A percentile compares a stretch with the other conserved stretches of the same genome.
Evolutionary conservation across 2,329 filamentous ascomycete species (phyloP).

Genomic region (Pseudonectria foliicola): DNA sequence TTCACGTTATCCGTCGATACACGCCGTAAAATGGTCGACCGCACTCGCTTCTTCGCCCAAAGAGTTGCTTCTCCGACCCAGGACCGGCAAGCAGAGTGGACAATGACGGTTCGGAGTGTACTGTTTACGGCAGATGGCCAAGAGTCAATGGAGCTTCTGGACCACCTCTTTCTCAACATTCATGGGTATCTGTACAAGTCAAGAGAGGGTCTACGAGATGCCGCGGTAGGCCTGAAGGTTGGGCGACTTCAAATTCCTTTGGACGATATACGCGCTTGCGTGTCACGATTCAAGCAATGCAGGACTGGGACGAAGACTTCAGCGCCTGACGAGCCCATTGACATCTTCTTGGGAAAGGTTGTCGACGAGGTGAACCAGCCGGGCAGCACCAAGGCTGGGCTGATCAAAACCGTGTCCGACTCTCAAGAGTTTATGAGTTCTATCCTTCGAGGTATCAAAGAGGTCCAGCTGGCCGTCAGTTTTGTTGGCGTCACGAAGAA

Average conservation of each 20-base stretch:
- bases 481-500: slow-evolving; percentile 82
- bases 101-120: slow-evolving; percentile 75
- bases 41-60: slow-evolving; percentile 81
- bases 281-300: slow-evolving; percentile 46
- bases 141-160: slow-evolving; percentile 81
- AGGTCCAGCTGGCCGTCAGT: slow-evolving; percentile 91
- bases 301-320: slow-evolving; percentile 29
- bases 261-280: slow-evolving; percentile 69
- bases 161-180: slow-evolving; percentile 81
- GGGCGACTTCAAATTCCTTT: slow-evolving; percentile 85
- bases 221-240: slow-evolving; percentile 82
- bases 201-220: slow-evolving; percentile 80
- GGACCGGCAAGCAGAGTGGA: slow-evolving; percentile 81
- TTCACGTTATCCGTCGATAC: slow-evolving; percentile 87
- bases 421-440: slow-evolving; percentile 90
- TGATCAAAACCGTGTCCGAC: slow-evolving; percentile 80
- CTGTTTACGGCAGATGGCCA: slow-evolving; percentile 80
- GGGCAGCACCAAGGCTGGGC: slow-evolving; percentile 56
- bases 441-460: slow-evolving; percentile 84
- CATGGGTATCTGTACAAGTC: slow-evolving; percentile 85
- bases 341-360: slow-evolving; percentile 64
- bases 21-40: slow-evolving; percentile 81
- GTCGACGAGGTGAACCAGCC: slow-evolving; percentile 66
- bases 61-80: slow-evolving; percentile 53
- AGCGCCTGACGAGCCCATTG: slow-evolving; percentile 38